These are phyloP conservation scores for Dissoconium aciculare DNA, from an alignment of 2,329 filamentous ascomycete genomes.

Conservation along the genomic window DNA sequence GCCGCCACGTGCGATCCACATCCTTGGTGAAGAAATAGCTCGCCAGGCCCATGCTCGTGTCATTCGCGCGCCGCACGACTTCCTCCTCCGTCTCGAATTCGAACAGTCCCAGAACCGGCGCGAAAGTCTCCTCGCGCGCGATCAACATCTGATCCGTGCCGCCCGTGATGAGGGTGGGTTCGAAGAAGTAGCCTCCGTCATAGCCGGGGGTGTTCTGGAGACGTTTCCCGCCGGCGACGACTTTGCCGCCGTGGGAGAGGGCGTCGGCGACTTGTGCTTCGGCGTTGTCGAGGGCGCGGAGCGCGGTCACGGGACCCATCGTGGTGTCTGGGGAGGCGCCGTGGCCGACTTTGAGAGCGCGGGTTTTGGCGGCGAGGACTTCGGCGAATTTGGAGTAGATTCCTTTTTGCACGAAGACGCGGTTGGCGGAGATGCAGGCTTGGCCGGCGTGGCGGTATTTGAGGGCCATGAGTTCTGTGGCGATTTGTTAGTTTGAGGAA, in stretches of 20 bases:
- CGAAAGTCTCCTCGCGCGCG: constrained; percentile 48
- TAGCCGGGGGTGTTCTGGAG: constrained; percentile 26
- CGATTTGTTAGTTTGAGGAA: constrained; percentile 3
- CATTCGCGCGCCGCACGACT: constrained; percentile 44
- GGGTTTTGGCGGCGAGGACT: constrained; percentile 38
- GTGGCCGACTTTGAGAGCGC: constrained; percentile 45
- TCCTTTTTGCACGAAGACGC: constrained; percentile 48
- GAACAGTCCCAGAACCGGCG: constrained; percentile 48
- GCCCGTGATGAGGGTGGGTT: constrained; percentile 49
- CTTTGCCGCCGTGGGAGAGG: constrained; percentile 43
- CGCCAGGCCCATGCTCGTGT: constrained; percentile 49
- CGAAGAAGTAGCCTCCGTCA: constrained; percentile 49
- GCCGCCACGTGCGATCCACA: constrained; percentile 48
- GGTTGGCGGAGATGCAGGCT: constrained; percentile 50
- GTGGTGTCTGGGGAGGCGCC: constrained; percentile 42
- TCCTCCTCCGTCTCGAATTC: constrained; percentile 53
- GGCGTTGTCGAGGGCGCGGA: constrained; percentile 42
- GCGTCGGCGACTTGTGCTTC: constrained; percentile 45
- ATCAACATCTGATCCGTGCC: constrained; percentile 45
- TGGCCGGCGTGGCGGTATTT: constrained; percentile 49
- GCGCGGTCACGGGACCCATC: constrained; percentile 46
- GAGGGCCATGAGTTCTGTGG: constrained; percentile 30
- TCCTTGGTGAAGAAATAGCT: constrained; percentile 57
- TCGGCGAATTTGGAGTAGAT: constrained; percentile 48
- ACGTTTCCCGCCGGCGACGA: constrained; percentile 46